Evolutionary conservation across 805 yeast species (phyloP).

Genomic region (Yamadazyma insecticola): DNA sequence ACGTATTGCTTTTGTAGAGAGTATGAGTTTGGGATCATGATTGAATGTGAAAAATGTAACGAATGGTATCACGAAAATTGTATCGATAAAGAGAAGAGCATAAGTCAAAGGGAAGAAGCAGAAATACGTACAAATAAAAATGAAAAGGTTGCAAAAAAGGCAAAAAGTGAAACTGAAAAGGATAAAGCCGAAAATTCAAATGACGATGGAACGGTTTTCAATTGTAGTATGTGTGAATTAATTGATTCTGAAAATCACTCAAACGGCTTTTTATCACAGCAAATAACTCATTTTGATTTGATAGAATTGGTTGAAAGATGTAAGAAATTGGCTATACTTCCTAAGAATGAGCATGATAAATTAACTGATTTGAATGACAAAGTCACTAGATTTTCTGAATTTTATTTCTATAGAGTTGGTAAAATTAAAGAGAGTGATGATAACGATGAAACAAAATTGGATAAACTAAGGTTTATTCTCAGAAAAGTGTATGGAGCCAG

Average conservation of each 20-base stretch:
- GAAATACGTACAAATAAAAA: conserved; percentile 2
- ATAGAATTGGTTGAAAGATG: conserved; percentile 10
- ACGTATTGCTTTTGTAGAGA: conserved; percentile 61
- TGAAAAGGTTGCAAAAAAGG: neutral
- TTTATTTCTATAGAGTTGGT: conserved; percentile 8
- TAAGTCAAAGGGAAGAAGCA: neutral
- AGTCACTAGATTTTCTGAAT: conserved; percentile 6
- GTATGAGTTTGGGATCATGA: conserved; percentile 57
- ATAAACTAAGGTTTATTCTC: conserved; percentile 18
- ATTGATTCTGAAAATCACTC: conserved; percentile 11
- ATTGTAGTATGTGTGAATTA: conserved; percentile 29
- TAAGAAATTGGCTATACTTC: conserved; percentile 13
- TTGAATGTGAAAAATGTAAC: conserved; percentile 63
- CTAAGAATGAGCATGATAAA: conserved; percentile 17
- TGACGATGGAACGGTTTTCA: conserved; percentile 19
- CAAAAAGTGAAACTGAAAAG: neutral
- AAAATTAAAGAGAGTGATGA: conserved; percentile 9
- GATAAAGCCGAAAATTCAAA: conserved; percentile 3
- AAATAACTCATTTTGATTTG: conserved; percentile 13
- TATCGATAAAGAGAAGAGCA: conserved; percentile 20
- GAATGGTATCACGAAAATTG: conserved; percentile 72
- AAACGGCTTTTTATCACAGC: conserved; percentile 13
- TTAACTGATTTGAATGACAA: conserved; percentile 14
- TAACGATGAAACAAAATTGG: conserved; percentile 13
- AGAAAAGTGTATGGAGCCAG: conserved; percentile 30